These are phyloP conservation scores for Salinomyces thailandicus DNA, from an alignment of 2,329 filamentous ascomycete genomes.

Conservation along the genomic window DNA sequence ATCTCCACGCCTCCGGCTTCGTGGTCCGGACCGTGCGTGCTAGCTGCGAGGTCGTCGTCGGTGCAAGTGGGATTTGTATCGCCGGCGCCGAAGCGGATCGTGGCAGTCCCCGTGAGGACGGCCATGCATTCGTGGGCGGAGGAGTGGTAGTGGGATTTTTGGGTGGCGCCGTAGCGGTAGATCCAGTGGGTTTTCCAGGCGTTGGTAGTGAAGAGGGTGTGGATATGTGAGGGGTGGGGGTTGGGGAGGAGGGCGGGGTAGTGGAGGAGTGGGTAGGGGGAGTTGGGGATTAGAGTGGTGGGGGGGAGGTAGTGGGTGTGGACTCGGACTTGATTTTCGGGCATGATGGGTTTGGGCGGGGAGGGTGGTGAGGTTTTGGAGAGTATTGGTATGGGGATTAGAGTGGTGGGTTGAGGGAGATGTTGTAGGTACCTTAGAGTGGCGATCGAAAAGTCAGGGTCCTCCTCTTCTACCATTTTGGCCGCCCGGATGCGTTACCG, in stretches of 20 bases:
- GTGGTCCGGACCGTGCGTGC: slow-evolving; percentile 28
- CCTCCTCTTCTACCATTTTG: too few species aligned
- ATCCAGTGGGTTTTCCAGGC: slow-evolving; percentile 48
- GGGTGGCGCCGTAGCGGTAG: slow-evolving; percentile 45
- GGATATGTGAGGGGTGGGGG: slow-evolving; percentile 24
- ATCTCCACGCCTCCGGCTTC: slow-evolving; percentile 43
- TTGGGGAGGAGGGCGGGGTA: slow-evolving; percentile 36
- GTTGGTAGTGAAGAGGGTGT: slow-evolving; percentile 39
- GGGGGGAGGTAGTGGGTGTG: slow-evolving; percentile 33
- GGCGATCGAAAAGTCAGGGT: too few species aligned
- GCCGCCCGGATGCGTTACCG: too few species aligned
- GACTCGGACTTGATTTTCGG: too few species aligned
- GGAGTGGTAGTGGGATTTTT: slow-evolving; percentile 48
- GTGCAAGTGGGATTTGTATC: slow-evolving; percentile 36
- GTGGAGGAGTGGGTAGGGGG: slow-evolving; percentile 43
- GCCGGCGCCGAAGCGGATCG: slow-evolving; percentile 46
- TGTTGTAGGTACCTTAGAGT: too few species aligned
- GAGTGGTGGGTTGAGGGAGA: too few species aligned
- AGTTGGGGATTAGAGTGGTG: slow-evolving; percentile 42
- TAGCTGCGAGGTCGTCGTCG: slow-evolving; percentile 29
- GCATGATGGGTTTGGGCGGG: too few species aligned
- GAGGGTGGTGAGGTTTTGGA: too few species aligned
- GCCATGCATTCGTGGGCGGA: slow-evolving; percentile 48
- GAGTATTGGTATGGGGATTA: too few species aligned
- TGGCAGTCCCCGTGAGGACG: slow-evolving; percentile 44